These are phyloP conservation scores for Apiospora kogelbergensis DNA, from an alignment of 2,329 filamentous ascomycete species.

Conservation along the genomic window DNA sequence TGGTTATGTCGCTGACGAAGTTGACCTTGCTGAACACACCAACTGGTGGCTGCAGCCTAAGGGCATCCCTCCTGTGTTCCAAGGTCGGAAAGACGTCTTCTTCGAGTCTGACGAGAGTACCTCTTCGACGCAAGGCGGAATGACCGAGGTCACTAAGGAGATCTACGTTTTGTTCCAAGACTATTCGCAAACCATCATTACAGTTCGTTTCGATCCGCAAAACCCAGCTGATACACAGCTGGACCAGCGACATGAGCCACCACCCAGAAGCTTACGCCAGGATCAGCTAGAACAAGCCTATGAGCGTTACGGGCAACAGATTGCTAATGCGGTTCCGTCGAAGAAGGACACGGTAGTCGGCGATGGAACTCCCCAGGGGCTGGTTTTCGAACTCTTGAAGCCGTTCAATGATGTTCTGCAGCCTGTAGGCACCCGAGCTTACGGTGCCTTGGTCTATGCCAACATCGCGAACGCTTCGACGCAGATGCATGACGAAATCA, in stretches of 20 bases:
- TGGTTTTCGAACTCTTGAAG: conserved; percentile 77
- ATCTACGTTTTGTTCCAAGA: conserved; percentile 90
- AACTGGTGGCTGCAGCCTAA: conserved; percentile 88
- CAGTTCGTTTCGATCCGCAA: conserved; percentile 73
- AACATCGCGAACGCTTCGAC: conserved; percentile 95
- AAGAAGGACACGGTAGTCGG: conserved; percentile 81
- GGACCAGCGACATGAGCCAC: conserved; percentile 83
- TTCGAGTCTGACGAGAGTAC: conserved; percentile 79
- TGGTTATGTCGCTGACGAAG: conserved; percentile 82
- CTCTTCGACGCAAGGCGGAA: conserved; percentile 67
- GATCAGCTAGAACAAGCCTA: conserved; percentile 91
- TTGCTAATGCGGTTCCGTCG: conserved; percentile 66
- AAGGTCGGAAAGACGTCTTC: conserved; percentile 79
- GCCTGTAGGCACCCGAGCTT: conserved; percentile 85
- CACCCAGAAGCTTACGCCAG: conserved; percentile 79
- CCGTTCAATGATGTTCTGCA: conserved; percentile 72
- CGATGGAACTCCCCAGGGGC: conserved; percentile 75
- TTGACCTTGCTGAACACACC: conserved; percentile 73
- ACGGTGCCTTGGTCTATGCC: conserved; percentile 88
- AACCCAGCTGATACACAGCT: conserved; percentile 72
- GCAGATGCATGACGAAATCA: conserved; percentile 88
- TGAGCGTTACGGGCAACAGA: conserved; percentile 74
- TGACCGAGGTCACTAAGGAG: conserved; percentile 72
- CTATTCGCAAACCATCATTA: conserved; percentile 92
- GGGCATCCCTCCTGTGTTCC: conserved; percentile 76